Percentiles rank a stretch among this genome's conserved stretches.
phyloP scores from a whole-genome alignment of 2,329 filamentous ascomycete species.

The Sphaerostilbella broomeana region DNA sequence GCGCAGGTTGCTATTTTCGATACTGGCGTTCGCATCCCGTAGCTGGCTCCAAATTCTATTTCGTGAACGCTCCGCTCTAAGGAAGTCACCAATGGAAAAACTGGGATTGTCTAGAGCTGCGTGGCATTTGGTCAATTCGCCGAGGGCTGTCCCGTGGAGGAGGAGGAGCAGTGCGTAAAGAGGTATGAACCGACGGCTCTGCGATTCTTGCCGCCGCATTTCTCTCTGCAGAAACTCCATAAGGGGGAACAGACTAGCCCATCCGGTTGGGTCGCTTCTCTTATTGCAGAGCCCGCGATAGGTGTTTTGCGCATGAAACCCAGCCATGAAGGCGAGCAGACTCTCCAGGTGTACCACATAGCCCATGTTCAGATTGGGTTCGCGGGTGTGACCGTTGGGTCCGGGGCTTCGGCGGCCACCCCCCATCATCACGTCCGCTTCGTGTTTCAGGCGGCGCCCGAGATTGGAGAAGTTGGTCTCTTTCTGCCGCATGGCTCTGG shows the following conservation, averaged over 20 bases:
- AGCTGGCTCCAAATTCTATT: slow-evolving; percentile 14
- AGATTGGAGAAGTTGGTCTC: slow-evolving; percentile 33
- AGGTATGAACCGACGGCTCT: slow-evolving; percentile 28
- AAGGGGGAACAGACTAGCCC: slow-evolving; percentile 41
- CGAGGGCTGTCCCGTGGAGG: slow-evolving; percentile 38
- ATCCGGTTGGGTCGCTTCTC: slow-evolving; percentile 34
- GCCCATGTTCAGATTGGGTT: slow-evolving; percentile 34
- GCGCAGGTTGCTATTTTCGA: slow-evolving; percentile 18
- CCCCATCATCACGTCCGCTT: slow-evolving; percentile 40
- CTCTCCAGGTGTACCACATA: slow-evolving; percentile 42
- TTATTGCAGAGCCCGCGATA: slow-evolving; percentile 38
- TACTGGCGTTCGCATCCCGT: slow-evolving; percentile 7
- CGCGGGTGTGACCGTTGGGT: slow-evolving; percentile 18
- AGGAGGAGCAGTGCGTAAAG: slow-evolving; percentile 37
- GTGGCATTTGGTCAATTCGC: slow-evolving; percentile 38
- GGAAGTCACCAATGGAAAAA: slow-evolving; percentile 5
- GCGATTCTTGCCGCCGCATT: slow-evolving; percentile 29
- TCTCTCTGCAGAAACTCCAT: slow-evolving; percentile 34
- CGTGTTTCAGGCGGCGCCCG: slow-evolving; percentile 48
- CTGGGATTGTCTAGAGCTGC: slow-evolving; percentile 23
- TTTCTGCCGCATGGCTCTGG: slow-evolving; percentile 27
- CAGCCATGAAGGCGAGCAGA: slow-evolving; percentile 46
- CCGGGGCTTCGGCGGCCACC: slow-evolving; percentile 18
- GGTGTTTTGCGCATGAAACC: slow-evolving; percentile 45
- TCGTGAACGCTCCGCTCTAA: slow-evolving; percentile 7